These are phyloP conservation scores for Whalleya microplaca DNA, from an alignment of 2,329 filamentous ascomycete genomes.

Conservation along the genomic window DNA sequence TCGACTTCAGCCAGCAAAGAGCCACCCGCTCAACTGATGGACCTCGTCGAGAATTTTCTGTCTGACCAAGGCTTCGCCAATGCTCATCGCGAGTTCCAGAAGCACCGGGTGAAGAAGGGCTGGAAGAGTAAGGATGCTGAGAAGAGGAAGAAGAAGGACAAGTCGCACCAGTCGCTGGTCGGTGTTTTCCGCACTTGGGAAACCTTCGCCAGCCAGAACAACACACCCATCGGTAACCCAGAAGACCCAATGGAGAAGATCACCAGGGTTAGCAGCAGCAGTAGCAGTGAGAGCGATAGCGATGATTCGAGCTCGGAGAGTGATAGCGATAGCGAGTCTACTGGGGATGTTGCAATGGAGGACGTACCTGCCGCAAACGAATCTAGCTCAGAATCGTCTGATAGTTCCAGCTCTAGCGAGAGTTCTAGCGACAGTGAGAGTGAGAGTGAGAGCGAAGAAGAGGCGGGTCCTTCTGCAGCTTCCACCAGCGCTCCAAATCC, in stretches of 20 bases:
- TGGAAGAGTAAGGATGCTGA: constrained; percentile 42
- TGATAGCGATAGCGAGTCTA: constrained; percentile 32
- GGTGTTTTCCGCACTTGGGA: constrained; percentile 57
- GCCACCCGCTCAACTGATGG: constrained; percentile 65
- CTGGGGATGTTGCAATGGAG: constrained; percentile 51
- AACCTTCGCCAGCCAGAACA: constrained; percentile 40
- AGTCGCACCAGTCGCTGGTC: constrained; percentile 48
- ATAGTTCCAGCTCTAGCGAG: constrained; percentile 40
- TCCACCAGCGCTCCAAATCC: constrained; percentile 42
- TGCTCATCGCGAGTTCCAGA: constrained; percentile 64
- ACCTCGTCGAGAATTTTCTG: constrained; percentile 69
- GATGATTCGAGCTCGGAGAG: constrained; percentile 32
- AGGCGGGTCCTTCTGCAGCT: constrained; percentile 27
- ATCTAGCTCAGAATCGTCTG: constrained; percentile 32
- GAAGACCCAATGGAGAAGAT: constrained; percentile 30
- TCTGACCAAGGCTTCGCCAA: constrained; percentile 66
- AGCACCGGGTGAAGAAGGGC: constrained; percentile 61
- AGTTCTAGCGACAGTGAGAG: constrained; percentile 39
- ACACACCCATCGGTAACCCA: constrained; percentile 32
- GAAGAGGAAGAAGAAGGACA: constrained; percentile 29
- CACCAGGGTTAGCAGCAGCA: constrained; percentile 35
- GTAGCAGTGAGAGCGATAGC: constrained; percentile 37
- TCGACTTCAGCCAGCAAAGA: constrained; percentile 29
- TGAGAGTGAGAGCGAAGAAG: constrained; percentile 36
- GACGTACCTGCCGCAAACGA: constrained; percentile 42